Percentiles rank a stretch among this genome's conserved stretches.
Evolutionary conservation across 768 basidiomycete genomes (phyloP).

Genomic region (Rossbeevera mucosa): DNA sequence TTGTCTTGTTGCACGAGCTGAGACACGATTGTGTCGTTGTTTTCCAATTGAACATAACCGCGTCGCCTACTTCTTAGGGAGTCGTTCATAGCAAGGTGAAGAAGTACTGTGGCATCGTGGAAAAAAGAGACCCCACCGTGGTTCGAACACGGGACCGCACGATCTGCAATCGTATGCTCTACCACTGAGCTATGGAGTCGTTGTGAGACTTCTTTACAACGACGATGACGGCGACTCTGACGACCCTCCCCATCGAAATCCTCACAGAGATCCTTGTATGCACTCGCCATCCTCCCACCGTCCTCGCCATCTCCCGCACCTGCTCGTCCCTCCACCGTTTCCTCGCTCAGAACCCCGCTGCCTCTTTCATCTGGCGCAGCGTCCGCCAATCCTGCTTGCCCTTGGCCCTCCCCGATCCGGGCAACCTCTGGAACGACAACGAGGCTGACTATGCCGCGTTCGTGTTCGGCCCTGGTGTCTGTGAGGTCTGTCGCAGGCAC

Average conservation of each 20-base stretch:
- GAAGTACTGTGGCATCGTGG: no score
- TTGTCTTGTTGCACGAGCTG: background rate
- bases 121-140: constrained; percentile 42
- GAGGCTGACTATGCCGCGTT: constrained; percentile 64
- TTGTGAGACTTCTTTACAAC: no score
- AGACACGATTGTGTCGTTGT: background rate
- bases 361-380: constrained; percentile 56
- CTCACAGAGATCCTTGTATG: constrained; percentile 56
- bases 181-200: constrained; percentile 43
- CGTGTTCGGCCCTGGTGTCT: constrained; percentile 53
- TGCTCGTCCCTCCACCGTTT: constrained; percentile 50
- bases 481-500: constrained; percentile 47
- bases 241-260: constrained; percentile 55
- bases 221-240: constrained; percentile 2
- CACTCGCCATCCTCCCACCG: constrained; percentile 48
- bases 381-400: constrained; percentile 39
- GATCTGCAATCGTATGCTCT: constrained; percentile 61
- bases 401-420: constrained; percentile 40
- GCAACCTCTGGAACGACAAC: constrained; percentile 33
- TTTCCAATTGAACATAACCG: background rate
- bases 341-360: constrained; percentile 40
- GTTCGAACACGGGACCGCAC: constrained; percentile 54
- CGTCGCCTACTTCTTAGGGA: background rate
- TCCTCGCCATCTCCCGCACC: constrained; percentile 56
- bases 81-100: no score